Conservation (phyloP, 352 stramenopile species). For the Globisporangium nodosum region DNA sequence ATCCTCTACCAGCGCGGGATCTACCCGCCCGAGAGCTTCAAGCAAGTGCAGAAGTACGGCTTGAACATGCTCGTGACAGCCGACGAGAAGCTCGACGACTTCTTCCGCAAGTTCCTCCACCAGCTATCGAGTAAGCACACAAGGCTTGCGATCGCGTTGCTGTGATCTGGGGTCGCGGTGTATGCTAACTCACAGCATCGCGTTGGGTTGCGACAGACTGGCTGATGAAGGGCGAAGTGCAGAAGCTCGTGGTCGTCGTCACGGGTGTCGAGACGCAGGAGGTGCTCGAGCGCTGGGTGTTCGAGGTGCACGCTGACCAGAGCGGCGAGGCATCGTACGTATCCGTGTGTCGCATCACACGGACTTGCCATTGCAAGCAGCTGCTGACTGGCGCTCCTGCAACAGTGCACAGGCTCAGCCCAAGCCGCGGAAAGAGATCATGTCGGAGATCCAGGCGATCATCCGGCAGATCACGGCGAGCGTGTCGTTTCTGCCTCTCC, state of each 20-base stretch:
- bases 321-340: slow-evolving; percentile 28
- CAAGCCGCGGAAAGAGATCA: slow-evolving; percentile 93
- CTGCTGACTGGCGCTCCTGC: background rate
- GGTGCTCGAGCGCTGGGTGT: slow-evolving; percentile 98
- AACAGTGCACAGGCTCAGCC: slow-evolving; percentile 22
- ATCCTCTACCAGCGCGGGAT: slow-evolving; percentile 96
- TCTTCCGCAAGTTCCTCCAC: slow-evolving; percentile 92
- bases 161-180: background rate
- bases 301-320: slow-evolving; percentile 91
- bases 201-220: slow-evolving; percentile 55
- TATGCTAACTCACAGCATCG: background rate
- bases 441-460: slow-evolving; percentile 98
- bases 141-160: background rate
- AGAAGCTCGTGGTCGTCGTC: slow-evolving; percentile 98
- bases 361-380: background rate
- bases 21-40: slow-evolving; percentile 98
- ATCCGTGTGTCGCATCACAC: too few relatives aligned
- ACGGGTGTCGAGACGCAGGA: slow-evolving; percentile 95
- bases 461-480: slow-evolving; percentile 99
- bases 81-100: slow-evolving; percentile 95
- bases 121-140: slow-evolving; percentile 78
- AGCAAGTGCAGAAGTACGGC: slow-evolving; percentile 96
- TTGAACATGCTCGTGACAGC: slow-evolving; percentile 97
- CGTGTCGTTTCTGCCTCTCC: slow-evolving; percentile 98
- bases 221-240: slow-evolving; percentile 93